Conservation (phyloP, 2,329 filamentous ascomycete genomes). For the Epichloe uncinata region DNA sequence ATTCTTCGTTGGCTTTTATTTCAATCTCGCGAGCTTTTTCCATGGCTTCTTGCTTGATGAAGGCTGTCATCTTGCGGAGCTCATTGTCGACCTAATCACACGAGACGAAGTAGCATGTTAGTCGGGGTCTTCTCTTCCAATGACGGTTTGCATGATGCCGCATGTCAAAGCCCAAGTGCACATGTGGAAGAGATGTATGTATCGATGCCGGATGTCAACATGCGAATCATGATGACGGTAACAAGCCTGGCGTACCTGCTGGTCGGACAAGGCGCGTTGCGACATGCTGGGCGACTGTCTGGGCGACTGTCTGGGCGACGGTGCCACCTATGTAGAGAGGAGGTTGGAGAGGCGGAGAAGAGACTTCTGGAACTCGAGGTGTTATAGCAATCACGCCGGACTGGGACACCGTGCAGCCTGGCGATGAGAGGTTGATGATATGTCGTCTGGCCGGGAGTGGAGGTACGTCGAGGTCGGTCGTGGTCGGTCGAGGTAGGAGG, state of each 20-base stretch:
- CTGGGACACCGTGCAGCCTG: background rate
- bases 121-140: background rate
- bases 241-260: conserved; percentile 53
- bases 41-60: conserved; percentile 96
- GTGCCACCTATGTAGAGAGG: conserved; percentile 10
- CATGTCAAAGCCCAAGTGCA: too few relatives aligned
- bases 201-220: conserved; percentile 8
- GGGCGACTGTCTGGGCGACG: conserved; percentile 17
- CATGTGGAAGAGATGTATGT: conserved; percentile 3
- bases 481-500: too few relatives aligned
- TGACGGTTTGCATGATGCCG: background rate
- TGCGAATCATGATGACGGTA: conserved; percentile 7
- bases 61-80: conserved; percentile 99
- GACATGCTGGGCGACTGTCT: conserved; percentile 57
- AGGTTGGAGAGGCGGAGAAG: conserved; percentile 9
- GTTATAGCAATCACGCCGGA: background rate
- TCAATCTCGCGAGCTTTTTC: conserved; percentile 97
- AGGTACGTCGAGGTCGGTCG: too few relatives aligned
- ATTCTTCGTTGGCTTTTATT: conserved; percentile 97
- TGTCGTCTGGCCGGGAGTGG: conserved; percentile 8
- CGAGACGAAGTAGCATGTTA: background rate
- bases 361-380: background rate
- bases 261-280: conserved; percentile 93
- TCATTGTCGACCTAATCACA: conserved; percentile 72
- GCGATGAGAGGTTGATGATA: background rate